Base-by-base conservation (phyloP, 371 early-diverging fungal genomes). In the Mucor indicus region DNA sequence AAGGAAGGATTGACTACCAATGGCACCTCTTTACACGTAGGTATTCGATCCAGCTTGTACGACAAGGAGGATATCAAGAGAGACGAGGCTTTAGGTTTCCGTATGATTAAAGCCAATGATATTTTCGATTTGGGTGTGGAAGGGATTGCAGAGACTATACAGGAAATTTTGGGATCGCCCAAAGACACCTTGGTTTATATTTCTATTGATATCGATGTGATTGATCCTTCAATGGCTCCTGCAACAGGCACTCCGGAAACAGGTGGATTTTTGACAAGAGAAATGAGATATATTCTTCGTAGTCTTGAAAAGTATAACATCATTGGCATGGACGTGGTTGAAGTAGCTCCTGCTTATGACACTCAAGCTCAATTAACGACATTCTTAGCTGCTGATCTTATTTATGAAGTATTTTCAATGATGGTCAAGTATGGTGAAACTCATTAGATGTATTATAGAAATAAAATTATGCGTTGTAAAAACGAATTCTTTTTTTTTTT, bases 161-260 rank as follows among this genome's bases (percentile, higher is more conserved):
- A 60, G n/a, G 60, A 73, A 36, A 55, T 69, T 5, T 43, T 77
- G 12, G 76, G 76, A 3, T 43, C 59, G 2, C 48, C 54, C 36
- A 37, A 63, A 3, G 64, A 75, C 19, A 55, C 54, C 3, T 43
- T 64, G 12, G 62, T 75, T 0, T 77, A 77, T 43, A 42, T 77
- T 9, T 76, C 77, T 2, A 62, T 77, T 44, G 78, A 77, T 44
- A 77, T 77, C 43, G 78, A 77, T 57, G 72, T 72, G 1, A 56
- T 77, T 48, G 75, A 77, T 45, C 78, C 78, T 12, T 67, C 67
- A 3, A 66, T 67, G 55, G 78, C 78, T 12, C 78, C 78, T 32
- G 78, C 72, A 4, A 73, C 74, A 11, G 76, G 78, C 13, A 77
- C 78, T 12, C 71, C 73, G n/a, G 78, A 77, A 41, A 57, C 67